Percentiles rank a stretch among this genome's conserved stretches.
Evolutionary conservation across 2,329 filamentous ascomycete species (phyloP).

Genomic region (Cladorrhinum sp.): DNA sequence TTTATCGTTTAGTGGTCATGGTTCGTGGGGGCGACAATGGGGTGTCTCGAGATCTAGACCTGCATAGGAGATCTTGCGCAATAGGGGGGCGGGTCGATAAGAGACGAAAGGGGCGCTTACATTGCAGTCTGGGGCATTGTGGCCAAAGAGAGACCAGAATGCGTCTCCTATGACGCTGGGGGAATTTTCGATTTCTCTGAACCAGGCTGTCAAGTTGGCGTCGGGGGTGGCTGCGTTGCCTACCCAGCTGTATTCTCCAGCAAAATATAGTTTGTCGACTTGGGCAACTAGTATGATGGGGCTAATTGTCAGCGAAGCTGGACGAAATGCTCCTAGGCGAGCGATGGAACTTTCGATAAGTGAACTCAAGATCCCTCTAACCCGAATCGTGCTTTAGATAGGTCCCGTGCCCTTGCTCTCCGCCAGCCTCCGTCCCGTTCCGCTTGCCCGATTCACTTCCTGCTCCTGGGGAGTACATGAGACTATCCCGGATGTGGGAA

Average conservation of each 20-base stretch:
- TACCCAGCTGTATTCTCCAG: slow-evolving; percentile 48
- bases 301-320: not conserved
- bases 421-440: not conserved
- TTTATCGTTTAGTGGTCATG: not conserved
- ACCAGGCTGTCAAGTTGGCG: slow-evolving; percentile 39
- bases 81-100: not conserved
- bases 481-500: not conserved
- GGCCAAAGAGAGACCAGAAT: slow-evolving; percentile 47
- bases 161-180: slow-evolving; percentile 40
- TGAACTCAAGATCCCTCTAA: not conserved
- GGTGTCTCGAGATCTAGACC: not conserved
- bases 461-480: not conserved
- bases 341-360: not conserved
- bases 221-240: slow-evolving; percentile 30
- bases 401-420: not conserved
- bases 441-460: not conserved
- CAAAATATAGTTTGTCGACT: slow-evolving; percentile 43
- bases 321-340: not conserved
- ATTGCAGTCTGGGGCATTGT: slow-evolving; percentile 42
- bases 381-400: not conserved
- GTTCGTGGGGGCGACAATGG: not conserved
- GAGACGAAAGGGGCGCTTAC: slow-evolving; percentile 29
- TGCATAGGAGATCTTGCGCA: not conserved
- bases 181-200: slow-evolving; percentile 38
- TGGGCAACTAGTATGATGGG: slow-evolving; percentile 29